phyloP scores from a whole-genome alignment of 768 basidiomycete genomes.

The Tylopilus vinaceipallidus region DNA sequence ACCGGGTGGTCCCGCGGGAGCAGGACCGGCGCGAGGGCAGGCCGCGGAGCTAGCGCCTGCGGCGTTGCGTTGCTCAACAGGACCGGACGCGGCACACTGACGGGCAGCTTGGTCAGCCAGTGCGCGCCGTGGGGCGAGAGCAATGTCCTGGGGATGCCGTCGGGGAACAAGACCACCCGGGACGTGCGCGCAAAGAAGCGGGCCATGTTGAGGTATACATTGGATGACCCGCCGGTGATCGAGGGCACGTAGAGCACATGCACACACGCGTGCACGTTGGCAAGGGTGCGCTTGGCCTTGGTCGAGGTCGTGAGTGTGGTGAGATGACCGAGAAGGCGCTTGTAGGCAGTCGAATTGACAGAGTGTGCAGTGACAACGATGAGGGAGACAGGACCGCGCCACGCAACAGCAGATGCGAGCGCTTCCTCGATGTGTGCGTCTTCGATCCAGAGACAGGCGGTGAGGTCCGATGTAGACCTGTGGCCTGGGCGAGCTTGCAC shows the following conservation, averaged over 20 bases:
- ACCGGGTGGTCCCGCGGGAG: conserved; percentile 42
- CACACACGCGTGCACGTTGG: conserved; percentile 37
- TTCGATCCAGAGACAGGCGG: conserved; percentile 52
- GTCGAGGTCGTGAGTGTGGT: background rate
- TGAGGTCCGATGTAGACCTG: conserved; percentile 26
- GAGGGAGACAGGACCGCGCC: conserved; percentile 53
- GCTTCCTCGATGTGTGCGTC: conserved; percentile 36
- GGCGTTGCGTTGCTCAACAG: conserved; percentile 30
- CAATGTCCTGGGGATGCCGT: conserved; percentile 29
- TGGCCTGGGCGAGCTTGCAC: conserved; percentile 19
- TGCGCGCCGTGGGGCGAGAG: conserved; percentile 17
- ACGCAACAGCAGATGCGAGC: conserved; percentile 36
- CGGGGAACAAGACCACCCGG: conserved; percentile 52
- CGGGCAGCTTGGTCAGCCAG: conserved; percentile 14
- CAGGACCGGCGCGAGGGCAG: conserved; percentile 43
- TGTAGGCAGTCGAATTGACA: conserved; percentile 26
- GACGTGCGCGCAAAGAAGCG: conserved; percentile 54
- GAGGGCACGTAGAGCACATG: conserved; percentile 49
- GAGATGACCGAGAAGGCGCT: conserved; percentile 17
- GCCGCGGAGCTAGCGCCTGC: conserved; percentile 40
- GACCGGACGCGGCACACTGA: conserved; percentile 20
- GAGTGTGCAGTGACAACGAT: conserved; percentile 40
- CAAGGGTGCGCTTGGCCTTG: conserved; percentile 1
- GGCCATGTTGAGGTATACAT: conserved; percentile 60
- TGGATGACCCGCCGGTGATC: conserved; percentile 40